A percentile compares a stretch with the other conserved stretches of the same genome.
Evolutionary conservation across 257 asterid species (phyloP).

Genomic region (Gynochthodes officinalis): DNA sequence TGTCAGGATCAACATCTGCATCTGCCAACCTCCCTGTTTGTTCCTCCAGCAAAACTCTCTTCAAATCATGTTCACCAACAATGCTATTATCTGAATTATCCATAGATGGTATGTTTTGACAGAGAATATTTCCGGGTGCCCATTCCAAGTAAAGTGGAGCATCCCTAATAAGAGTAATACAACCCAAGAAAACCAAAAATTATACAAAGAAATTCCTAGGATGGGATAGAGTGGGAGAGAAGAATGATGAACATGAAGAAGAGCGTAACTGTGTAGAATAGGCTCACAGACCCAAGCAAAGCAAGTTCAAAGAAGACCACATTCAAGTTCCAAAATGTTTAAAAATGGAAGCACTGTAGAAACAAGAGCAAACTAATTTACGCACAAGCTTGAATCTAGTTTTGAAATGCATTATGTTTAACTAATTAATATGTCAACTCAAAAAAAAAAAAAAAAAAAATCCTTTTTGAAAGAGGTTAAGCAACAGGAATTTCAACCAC

Average conservation of each 20-base stretch:
- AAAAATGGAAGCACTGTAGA: neutral
- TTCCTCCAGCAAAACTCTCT: slow-evolving; percentile 55
- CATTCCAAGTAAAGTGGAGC: slow-evolving; percentile 92
- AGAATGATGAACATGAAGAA: neutral
- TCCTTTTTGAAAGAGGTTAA: neutral
- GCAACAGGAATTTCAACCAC: neutral
- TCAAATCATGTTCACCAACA: slow-evolving; percentile 49
- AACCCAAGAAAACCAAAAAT: neutral
- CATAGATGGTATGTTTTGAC: slow-evolving; percentile 31
- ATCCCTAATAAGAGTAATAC: slow-evolving; percentile 50
- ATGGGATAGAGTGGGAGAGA: neutral
- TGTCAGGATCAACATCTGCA: slow-evolving; percentile 70
- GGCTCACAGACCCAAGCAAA: neutral
- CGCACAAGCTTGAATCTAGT: neutral
- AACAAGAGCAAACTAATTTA: neutral
- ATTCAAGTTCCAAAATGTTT: neutral
- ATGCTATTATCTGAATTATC: slow-evolving; percentile 28
- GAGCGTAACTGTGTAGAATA: neutral
- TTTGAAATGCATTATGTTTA: neutral
- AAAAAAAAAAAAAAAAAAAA: too few relatives aligned
- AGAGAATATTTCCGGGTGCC: slow-evolving; percentile 87
- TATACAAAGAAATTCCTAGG: too few relatives aligned
- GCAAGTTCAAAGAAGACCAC: neutral
- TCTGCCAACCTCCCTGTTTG: slow-evolving; percentile 56
- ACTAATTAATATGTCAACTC: neutral